Conservation (phyloP, 805 yeast genomes). For the Kockiozyma suomiensis region DNA sequence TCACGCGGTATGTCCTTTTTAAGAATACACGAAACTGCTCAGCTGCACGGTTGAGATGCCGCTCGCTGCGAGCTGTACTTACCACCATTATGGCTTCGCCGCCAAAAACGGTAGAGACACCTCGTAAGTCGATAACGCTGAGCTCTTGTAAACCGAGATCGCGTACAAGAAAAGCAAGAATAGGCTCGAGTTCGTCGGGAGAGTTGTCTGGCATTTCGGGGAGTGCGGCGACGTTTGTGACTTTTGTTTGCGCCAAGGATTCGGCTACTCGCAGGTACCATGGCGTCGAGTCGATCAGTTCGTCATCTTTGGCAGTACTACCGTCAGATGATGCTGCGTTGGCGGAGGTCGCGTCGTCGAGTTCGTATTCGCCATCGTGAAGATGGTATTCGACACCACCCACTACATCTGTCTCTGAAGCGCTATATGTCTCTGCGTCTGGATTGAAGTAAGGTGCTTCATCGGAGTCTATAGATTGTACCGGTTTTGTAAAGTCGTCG, state of each 20-base stretch:
- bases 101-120: slow-evolving; percentile 46
- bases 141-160: slow-evolving; percentile 71
- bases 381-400: slow-evolving; percentile 26
- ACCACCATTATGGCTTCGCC: slow-evolving; percentile 57
- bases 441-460: slow-evolving; percentile 1
- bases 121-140: slow-evolving; percentile 63
- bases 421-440: slow-evolving; percentile 17
- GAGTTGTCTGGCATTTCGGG: slow-evolving; percentile 64
- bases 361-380: slow-evolving; percentile 23
- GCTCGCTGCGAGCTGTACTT: slow-evolving; percentile 73
- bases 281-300: slow-evolving; percentile 14
- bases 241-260: background rate
- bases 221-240: slow-evolving; percentile 40
- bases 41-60: slow-evolving; percentile 74
- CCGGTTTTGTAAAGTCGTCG: background rate
- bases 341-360: too few species aligned
- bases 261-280: slow-evolving; percentile 27
- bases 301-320: background rate
- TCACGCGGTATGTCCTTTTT: slow-evolving; percentile 52
- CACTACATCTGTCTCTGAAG: background rate
- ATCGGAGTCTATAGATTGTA: background rate
- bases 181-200: slow-evolving; percentile 54
- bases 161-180: slow-evolving; percentile 53
- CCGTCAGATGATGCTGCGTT: too few species aligned
- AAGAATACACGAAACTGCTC: slow-evolving; percentile 58